These are phyloP conservation scores for Chenopodium formosanum DNA, from an alignment of 148 eudicot species.

Conservation along the genomic window DNA sequence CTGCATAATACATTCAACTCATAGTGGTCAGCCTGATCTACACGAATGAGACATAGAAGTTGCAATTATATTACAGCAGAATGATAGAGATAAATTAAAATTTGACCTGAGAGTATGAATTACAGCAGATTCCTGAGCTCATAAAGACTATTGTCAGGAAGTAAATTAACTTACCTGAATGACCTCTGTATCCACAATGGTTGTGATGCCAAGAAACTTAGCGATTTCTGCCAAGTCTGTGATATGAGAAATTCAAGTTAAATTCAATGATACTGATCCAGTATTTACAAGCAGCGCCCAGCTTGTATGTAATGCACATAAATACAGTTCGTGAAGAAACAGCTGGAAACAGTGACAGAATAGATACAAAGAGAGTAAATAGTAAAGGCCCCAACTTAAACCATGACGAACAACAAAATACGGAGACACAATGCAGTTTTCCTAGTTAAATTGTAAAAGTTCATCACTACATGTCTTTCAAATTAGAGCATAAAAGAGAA, in stretches of 20 bases:
- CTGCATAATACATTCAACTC: neutral
- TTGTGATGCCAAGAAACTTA: constrained; percentile 88
- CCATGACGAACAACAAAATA: neutral
- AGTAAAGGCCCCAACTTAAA: neutral
- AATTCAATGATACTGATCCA: neutral
- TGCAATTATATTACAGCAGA: neutral
- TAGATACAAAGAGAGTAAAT: neutral
- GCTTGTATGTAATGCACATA: neutral
- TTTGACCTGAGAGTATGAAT: neutral
- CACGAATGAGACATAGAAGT: neutral
- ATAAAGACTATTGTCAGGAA: neutral
- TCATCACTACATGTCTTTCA: neutral
- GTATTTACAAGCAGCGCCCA: neutral
- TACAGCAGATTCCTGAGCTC: neutral
- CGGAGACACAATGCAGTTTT: neutral
- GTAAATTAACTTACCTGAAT: constrained; percentile 65
- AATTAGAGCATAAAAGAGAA: neutral
- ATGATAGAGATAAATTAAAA: neutral
- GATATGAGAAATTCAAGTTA: constrained; percentile 15
- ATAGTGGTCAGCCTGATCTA: neutral
- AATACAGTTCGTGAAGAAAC: neutral
- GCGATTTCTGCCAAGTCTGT: constrained; percentile 98
- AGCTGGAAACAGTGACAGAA: neutral
- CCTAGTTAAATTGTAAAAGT: neutral
- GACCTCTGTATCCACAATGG: constrained; percentile 77